These are phyloP conservation scores for Saccharum officinarum DNA, from an alignment of 176 grass and related monocot species.

Conservation along the genomic window DNA sequence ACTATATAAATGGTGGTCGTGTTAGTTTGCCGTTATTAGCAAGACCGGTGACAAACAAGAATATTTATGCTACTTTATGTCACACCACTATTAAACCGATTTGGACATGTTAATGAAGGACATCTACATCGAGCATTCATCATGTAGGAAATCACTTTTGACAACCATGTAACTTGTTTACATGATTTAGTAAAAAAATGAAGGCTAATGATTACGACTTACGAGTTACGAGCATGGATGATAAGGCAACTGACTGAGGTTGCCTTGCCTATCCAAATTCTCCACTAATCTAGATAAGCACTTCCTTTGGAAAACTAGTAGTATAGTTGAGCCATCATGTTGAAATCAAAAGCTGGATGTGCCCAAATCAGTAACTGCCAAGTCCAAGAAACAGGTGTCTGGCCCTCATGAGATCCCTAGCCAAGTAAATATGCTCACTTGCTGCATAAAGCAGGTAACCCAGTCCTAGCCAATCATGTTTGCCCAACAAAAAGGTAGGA, in stretches of 20 bases:
- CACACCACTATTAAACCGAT: not conserved
- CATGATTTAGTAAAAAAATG: not conserved
- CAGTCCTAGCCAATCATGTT: not conserved
- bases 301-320: not conserved
- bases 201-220: not conserved
- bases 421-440: not conserved
- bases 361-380: too few species aligned
- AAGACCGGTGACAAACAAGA: not conserved
- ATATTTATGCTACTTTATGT: not conserved
- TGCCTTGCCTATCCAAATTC: constrained; percentile 5
- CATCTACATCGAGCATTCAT: too few species aligned
- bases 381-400: constrained; percentile 15
- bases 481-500: not conserved
- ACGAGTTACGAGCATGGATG: not conserved
- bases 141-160: not conserved
- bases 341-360: not conserved
- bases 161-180: not conserved
- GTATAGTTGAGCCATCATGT: not conserved
- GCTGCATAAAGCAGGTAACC: not conserved
- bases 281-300: constrained; percentile 7
- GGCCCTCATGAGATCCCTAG: not conserved
- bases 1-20: not conserved
- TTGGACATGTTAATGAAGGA: too few species aligned
- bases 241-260: not conserved
- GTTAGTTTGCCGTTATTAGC: not conserved